phyloP scores from a whole-genome alignment of 2,329 filamentous ascomycete species.

The Huntiella moniliformis region DNA sequence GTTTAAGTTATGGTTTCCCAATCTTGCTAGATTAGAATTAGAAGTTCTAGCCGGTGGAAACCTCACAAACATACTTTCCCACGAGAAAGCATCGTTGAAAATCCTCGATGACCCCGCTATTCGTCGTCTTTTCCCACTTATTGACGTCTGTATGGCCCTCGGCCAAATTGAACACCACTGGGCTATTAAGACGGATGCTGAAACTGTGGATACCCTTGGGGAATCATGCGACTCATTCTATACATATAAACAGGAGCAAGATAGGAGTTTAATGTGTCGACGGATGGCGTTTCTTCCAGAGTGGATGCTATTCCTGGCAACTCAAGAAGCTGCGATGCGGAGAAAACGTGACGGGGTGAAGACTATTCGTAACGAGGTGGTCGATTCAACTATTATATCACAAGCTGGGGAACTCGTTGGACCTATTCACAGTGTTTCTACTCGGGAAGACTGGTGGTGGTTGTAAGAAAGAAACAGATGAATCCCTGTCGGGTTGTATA shows the following conservation, averaged over 20 bases:
- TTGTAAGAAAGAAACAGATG: not conserved
- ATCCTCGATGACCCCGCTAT: constrained; percentile 6
- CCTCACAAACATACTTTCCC: not conserved
- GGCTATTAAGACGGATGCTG: constrained; percentile 22
- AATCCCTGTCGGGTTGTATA: not conserved
- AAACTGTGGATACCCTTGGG: constrained; percentile 23
- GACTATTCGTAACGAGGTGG: not conserved
- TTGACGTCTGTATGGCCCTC: constrained; percentile 17
- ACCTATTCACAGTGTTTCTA: constrained; percentile 1
- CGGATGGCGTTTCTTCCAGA: constrained; percentile 13
- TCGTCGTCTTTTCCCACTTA: not conserved
- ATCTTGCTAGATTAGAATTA: constrained; percentile 16
- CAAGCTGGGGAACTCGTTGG: constrained; percentile 2
- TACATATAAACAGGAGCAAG: too few species aligned
- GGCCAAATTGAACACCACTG: constrained; percentile 20
- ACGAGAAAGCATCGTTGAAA: constrained; percentile 14
- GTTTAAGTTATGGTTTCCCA: not conserved
- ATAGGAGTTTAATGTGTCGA: constrained; percentile 12
- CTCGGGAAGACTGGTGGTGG: constrained; percentile 6
- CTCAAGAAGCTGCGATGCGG: not conserved
- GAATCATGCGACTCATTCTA: not conserved
- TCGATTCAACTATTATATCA: constrained; percentile 1
- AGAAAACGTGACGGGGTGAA: not conserved
- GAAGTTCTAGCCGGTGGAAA: constrained; percentile 1
- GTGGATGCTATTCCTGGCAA: constrained; percentile 16